Evolutionary conservation across 2,329 filamentous ascomycete genomes (phyloP).

Genomic region (Hirsutella rhossiliensis): DNA sequence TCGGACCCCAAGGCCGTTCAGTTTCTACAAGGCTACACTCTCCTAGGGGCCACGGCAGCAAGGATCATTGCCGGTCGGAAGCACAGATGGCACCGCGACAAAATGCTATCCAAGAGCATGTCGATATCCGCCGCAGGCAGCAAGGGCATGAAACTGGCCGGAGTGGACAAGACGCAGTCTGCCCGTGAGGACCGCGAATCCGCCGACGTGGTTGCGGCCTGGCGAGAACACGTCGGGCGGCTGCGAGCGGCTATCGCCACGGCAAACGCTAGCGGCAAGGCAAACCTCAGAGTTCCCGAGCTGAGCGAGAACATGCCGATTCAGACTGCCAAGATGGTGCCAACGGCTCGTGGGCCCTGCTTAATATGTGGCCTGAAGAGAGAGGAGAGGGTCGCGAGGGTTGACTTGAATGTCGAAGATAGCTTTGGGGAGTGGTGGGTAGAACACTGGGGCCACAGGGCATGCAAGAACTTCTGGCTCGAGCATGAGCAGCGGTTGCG

Average conservation of each 20-base stretch:
- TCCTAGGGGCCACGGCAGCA: constrained; percentile 55
- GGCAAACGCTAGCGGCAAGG: constrained; percentile 47
- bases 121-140: constrained; percentile 66
- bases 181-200: constrained; percentile 76
- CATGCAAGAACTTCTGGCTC: constrained; percentile 78
- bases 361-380: constrained; percentile 79
- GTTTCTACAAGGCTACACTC: constrained; percentile 54
- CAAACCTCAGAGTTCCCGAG: constrained; percentile 51
- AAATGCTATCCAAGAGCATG: constrained; percentile 75
- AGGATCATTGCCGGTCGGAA: constrained; percentile 76
- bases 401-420: constrained; percentile 71
- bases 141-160: constrained; percentile 84
- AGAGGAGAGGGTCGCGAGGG: constrained; percentile 67
- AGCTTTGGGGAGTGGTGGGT: constrained; percentile 97
- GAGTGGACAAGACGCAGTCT: constrained; percentile 74
- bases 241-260: constrained; percentile 61
- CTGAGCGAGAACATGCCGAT: constrained; percentile 58
- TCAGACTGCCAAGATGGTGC: constrained; percentile 57
- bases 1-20: constrained; percentile 47
- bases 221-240: constrained; percentile 64
- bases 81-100: constrained; percentile 83
- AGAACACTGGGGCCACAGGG: constrained; percentile 72
- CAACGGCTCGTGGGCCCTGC: constrained; percentile 64
- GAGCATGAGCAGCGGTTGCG: constrained; percentile 59
- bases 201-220: constrained; percentile 61